Percentiles rank a stretch among this genome's conserved stretches.
These are phyloP conservation scores for Phalaenopsis aphrodite DNA, from an alignment of 106 monocot species.

Conservation along the genomic window DNA sequence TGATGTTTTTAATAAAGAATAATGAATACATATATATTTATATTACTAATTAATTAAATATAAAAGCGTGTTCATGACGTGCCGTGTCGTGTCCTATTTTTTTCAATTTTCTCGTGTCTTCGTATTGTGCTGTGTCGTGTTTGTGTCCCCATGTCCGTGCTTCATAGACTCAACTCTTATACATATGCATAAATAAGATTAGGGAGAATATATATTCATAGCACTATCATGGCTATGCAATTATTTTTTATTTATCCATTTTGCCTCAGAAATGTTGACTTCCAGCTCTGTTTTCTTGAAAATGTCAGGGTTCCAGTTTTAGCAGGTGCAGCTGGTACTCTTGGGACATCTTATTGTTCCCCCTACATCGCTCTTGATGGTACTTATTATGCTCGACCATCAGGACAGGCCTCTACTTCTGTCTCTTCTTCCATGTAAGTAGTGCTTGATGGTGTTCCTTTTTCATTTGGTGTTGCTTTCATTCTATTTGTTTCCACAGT, in stretches of 20 bases:
- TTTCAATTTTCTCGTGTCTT: too few relatives aligned
- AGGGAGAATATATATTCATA: background rate
- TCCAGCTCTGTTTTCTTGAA: background rate
- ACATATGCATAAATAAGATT: background rate
- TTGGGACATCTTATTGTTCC: constrained; percentile 59
- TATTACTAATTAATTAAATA: too few relatives aligned
- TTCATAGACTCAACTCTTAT: too few relatives aligned
- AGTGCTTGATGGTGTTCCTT: background rate
- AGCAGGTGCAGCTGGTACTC: constrained; percentile 55
- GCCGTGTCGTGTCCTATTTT: too few relatives aligned
- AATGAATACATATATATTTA: too few relatives aligned
- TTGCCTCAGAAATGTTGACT: background rate
- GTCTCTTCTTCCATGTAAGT: constrained; percentile 53
- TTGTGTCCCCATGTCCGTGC: too few relatives aligned
- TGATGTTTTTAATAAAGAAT: too few relatives aligned
- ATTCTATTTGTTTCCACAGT: background rate
- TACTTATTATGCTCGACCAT: constrained; percentile 43
- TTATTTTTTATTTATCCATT: background rate
- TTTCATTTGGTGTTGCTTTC: background rate
- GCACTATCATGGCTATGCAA: background rate
- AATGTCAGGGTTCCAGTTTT: constrained; percentile 63
- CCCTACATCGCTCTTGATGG: constrained; percentile 79
- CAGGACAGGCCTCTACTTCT: constrained; percentile 64
- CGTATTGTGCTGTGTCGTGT: too few relatives aligned
- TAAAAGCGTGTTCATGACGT: too few relatives aligned